Conservation (phyloP, 208 protist genomes). For the Herpetomonas muscarum region DNA sequence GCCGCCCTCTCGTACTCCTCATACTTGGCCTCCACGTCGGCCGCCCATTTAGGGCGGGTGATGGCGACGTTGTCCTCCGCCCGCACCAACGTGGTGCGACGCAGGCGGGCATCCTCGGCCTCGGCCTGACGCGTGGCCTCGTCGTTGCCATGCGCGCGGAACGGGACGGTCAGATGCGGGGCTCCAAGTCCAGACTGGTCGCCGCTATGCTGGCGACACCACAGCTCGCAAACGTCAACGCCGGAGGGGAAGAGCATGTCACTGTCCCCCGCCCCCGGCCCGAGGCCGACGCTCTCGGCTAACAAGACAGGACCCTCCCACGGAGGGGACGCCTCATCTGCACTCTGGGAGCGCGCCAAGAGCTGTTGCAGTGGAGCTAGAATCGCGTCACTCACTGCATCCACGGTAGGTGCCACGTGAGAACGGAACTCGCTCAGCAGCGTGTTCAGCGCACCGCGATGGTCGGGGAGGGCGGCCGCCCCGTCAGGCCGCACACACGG, state of each 20-base stretch:
- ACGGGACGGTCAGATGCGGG: constrained; percentile 12
- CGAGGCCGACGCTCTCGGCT: no score
- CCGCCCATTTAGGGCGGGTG: constrained; percentile 10
- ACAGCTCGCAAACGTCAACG: no score
- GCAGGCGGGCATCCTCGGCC: constrained; percentile 9
- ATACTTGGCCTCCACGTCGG: constrained; percentile 1
- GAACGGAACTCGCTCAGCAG: no score
- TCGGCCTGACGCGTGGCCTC: constrained; percentile 14
- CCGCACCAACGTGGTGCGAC: constrained; percentile 1
- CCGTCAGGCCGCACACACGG: neutral
- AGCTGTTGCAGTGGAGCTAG: no score
- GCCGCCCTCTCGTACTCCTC: constrained; percentile 3
- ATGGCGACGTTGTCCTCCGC: constrained; percentile 18
- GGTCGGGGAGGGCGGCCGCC: neutral
- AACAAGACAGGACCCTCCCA: no score
- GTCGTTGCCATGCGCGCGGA: constrained; percentile 20
- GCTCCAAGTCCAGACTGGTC: neutral
- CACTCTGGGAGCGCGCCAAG: no score
- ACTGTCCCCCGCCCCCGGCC: no score
- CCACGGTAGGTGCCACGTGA: no score
- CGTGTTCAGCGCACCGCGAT: constrained; percentile 15
- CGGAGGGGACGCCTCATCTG: no score
- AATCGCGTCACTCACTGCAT: no score
- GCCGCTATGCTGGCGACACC: no score
- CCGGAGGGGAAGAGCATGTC: no score